Evolutionary conservation across 345 rosid species (phyloP).

Genomic region (Excoecaria cochinchinensis): DNA sequence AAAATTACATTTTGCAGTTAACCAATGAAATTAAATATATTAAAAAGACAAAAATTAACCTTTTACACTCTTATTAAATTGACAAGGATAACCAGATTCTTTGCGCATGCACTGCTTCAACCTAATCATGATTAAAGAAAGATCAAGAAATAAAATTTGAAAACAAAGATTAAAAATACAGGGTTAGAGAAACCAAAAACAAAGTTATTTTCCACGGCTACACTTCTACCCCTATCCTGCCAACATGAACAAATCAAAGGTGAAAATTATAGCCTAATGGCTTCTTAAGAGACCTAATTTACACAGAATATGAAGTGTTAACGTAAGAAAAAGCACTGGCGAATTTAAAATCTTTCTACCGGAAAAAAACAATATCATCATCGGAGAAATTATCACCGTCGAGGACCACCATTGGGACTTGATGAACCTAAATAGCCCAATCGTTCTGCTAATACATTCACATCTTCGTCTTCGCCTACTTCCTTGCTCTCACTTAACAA

Average conservation of each 20-base stretch:
- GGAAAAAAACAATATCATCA: not conserved
- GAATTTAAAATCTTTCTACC: constrained; percentile 2
- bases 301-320: not conserved
- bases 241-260: constrained; percentile 32
- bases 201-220: constrained; percentile 21
- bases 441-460: constrained; percentile 41
- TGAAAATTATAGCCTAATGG: constrained; percentile 26
- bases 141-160: not conserved
- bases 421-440: constrained; percentile 58
- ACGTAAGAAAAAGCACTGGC: not conserved
- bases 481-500: constrained; percentile 29
- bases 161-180: constrained; percentile 1
- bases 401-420: constrained; percentile 21
- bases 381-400: not conserved
- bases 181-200: constrained; percentile 36
- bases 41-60: not conserved
- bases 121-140: constrained; percentile 37
- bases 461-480: constrained; percentile 48
- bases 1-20: constrained; percentile 12
- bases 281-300: constrained; percentile 5
- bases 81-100: constrained; percentile 28
- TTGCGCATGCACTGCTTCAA: constrained; percentile 37
- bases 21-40: constrained; percentile 1
- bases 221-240: constrained; percentile 33
- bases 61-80: not conserved